These are phyloP conservation scores for Diplodia corticola DNA, from an alignment of 2,329 filamentous ascomycete genomes.

Conservation along the genomic window DNA sequence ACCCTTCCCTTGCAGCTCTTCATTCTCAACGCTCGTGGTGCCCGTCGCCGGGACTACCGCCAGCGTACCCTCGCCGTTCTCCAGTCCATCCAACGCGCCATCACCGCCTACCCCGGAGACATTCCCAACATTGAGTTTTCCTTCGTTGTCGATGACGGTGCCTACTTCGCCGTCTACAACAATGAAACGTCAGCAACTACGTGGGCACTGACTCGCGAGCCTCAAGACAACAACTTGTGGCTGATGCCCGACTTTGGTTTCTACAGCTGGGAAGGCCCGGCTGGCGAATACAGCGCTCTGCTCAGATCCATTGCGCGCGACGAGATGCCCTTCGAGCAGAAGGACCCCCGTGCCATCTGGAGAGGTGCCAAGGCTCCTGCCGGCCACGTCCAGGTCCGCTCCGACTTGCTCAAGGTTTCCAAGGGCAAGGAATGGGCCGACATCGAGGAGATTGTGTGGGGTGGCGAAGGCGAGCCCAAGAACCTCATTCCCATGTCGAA, in stretches of 20 bases:
- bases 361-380: slow-evolving; percentile 29
- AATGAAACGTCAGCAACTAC: slow-evolving; percentile 19
- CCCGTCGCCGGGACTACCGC: slow-evolving; percentile 25
- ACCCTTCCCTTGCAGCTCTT: slow-evolving; percentile 33
- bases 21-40: slow-evolving; percentile 33
- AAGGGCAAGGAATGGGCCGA: slow-evolving; percentile 29
- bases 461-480: slow-evolving; percentile 14
- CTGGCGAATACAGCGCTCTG: slow-evolving; percentile 22
- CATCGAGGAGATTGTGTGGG: slow-evolving; percentile 25
- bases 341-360: slow-evolving; percentile 29
- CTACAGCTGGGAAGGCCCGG: slow-evolving; percentile 24
- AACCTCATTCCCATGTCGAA: slow-evolving; percentile 28
- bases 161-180: slow-evolving; percentile 20
- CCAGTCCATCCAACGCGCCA: slow-evolving; percentile 55
- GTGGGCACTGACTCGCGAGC: slow-evolving; percentile 20
- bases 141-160: slow-evolving; percentile 47
- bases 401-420: slow-evolving; percentile 27
- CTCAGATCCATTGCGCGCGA: slow-evolving; percentile 23
- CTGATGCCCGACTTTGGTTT: slow-evolving; percentile 30
- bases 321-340: slow-evolving; percentile 22
- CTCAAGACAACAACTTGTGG: slow-evolving; percentile 24
- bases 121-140: slow-evolving; percentile 56
- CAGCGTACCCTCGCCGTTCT: slow-evolving; percentile 48
- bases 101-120: slow-evolving; percentile 51
- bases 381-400: slow-evolving; percentile 26